Conservation (phyloP, 2,329 filamentous ascomycete genomes). For the Xylariaceae sp. region DNA sequence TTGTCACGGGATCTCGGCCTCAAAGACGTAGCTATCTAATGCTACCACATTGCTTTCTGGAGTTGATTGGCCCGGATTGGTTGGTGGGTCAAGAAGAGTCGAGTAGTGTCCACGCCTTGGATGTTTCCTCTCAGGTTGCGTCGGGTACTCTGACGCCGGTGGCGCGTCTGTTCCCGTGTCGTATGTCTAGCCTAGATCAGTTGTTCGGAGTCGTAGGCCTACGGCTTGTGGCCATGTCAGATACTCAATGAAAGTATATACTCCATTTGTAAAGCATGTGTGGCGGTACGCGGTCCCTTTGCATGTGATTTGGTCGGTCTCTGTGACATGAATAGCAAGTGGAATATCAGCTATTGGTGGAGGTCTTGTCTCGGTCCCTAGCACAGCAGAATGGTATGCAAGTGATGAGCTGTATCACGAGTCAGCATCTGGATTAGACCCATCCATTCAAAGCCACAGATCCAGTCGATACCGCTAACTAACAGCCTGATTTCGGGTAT, state of each 20-base stretch:
- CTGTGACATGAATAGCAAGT: neutral
- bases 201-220: neutral
- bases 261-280: neutral
- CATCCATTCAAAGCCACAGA: too few relatives aligned
- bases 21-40: constrained; percentile 18
- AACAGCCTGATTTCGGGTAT: too few relatives aligned
- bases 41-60: neutral
- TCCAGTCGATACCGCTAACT: too few relatives aligned
- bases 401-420: neutral
- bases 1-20: constrained; percentile 26
- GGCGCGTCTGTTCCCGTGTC: neutral
- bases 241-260: constrained; percentile 7
- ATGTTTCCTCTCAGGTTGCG: neutral
- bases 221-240: constrained; percentile 11
- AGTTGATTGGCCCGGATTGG: neutral
- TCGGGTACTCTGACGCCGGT: neutral
- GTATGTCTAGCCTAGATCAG: neutral
- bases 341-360: neutral
- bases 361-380: neutral
- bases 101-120: neutral
- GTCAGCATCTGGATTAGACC: too few relatives aligned
- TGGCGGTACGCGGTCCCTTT: neutral
- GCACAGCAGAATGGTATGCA: neutral
- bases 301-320: neutral
- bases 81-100: neutral